These are phyloP conservation scores for Exophiala lecanii-corni DNA, from an alignment of 2,329 filamentous ascomycete species.

Conservation along the genomic window DNA sequence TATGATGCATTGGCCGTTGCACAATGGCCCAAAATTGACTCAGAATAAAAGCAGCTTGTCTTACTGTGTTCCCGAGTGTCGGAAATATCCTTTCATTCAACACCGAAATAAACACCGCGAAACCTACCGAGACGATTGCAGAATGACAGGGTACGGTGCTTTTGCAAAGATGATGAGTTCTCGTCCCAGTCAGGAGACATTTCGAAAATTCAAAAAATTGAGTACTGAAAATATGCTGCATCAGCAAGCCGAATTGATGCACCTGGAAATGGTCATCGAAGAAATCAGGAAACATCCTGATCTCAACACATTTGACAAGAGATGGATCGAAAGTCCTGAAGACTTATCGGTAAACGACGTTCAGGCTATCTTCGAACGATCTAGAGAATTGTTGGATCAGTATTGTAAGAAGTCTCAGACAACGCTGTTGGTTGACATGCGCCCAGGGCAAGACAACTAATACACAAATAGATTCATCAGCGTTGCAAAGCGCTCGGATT, in stretches of 20 bases:
- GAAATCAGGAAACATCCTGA: slow-evolving; percentile 17
- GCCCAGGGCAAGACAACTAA: too few species aligned
- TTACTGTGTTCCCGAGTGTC: neutral
- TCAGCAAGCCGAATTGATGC: slow-evolving; percentile 24
- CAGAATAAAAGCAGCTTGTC: neutral
- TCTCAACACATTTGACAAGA: slow-evolving; percentile 18
- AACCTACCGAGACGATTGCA: too few species aligned
- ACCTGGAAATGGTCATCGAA: slow-evolving; percentile 21
- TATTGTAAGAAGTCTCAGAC: too few species aligned
- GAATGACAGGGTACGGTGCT: slow-evolving; percentile 21
- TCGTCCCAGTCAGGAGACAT: slow-evolving; percentile 18
- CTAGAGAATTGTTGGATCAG: slow-evolving; percentile 19
- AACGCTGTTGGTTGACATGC: too few species aligned
- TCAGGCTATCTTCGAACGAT: slow-evolving; percentile 20
- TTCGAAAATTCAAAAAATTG: slow-evolving; percentile 21
- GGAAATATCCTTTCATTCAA: neutral
- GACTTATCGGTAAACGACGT: slow-evolving; percentile 20
- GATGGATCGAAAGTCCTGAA: slow-evolving; percentile 20
- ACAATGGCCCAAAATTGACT: neutral
- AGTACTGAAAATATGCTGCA: slow-evolving; percentile 23
- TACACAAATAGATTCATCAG: slow-evolving; percentile 17
- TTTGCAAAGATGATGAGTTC: slow-evolving; percentile 22
- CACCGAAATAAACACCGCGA: neutral
- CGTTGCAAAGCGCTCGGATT: slow-evolving; percentile 20
- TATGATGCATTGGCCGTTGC: neutral